Evolutionary conservation across 2,329 filamentous ascomycete genomes (phyloP), one percentile per base, ranked within the genome.

Genomic region (Fusarium devonianum): DNA sequence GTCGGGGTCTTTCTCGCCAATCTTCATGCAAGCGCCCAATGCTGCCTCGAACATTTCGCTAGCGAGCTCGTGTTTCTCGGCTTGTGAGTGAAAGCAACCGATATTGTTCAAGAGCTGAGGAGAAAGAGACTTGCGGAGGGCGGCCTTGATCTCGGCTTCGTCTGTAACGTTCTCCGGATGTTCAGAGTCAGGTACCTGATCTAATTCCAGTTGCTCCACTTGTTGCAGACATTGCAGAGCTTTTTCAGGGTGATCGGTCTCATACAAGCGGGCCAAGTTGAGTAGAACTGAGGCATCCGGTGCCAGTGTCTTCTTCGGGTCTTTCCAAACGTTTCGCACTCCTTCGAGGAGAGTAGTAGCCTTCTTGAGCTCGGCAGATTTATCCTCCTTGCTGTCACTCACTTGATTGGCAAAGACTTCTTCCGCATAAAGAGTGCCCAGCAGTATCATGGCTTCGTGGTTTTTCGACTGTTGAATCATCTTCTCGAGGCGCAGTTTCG

Each of bases 41-140:
- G 92, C 94, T n/a, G 89, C 86, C 70, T 99, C 90, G 69, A 97
- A 99, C 74, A 95, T 82, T 39, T 93, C 87, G 59, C 90, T 87
- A 16, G 94, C 92, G 53, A 85, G 79, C 14, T 88, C 84, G 56
- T 89, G 86, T 67, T 91, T 92, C 64, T 96, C 92, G 2, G 86
- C 82, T 68, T 96, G 92, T 61, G 91, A 97, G 62, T 96, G 85
- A 73, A 97, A 97, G 71, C 92, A 97, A 5, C 90, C 94, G 69
- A 97, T 96, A 69, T 99, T 99, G 78, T 97, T 99, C 32, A 99
- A 81, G 2, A 97, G 79, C 67, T 96, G 92, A 4, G 94, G 94
- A 1, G 92, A 90, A 2, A 99, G 77, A 49, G 88, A 80, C 67
- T 92, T 89, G 43, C 92, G 86, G 19, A 96, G 78, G 12, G 80